These are phyloP conservation scores for Gamsiella multidivaricata DNA, from an alignment of 192 early-diverging fungal species.

Conservation along the genomic window DNA sequence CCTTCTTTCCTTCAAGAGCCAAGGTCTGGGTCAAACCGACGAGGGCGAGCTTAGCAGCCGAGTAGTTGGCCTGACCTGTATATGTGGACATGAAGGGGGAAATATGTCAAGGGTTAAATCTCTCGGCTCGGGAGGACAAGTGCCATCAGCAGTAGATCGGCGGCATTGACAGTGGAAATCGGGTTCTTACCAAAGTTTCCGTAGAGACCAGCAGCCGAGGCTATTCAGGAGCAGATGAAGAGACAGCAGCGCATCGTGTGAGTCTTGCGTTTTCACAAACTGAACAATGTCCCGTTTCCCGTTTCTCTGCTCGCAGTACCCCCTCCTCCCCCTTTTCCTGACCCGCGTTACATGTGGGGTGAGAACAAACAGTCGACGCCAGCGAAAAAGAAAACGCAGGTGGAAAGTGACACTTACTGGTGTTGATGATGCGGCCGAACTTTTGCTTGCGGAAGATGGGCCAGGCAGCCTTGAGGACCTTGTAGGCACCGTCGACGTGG, in stretches of 20 bases:
- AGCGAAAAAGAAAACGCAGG: not conserved
- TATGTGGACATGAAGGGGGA: not conserved
- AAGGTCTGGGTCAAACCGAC: slow-evolving; percentile 91
- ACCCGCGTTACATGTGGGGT: too few species aligned
- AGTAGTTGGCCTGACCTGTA: slow-evolving; percentile 78
- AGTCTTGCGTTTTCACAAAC: not conserved
- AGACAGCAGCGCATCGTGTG: slow-evolving; percentile 1
- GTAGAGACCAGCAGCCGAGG: slow-evolving; percentile 98
- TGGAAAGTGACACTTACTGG: slow-evolving; percentile 29
- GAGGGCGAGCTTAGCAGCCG: slow-evolving; percentile 92
- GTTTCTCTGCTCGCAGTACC: too few species aligned
- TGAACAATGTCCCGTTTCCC: not conserved
- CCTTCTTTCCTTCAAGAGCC: slow-evolving; percentile 93
- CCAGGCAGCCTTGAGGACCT: slow-evolving; percentile 98
- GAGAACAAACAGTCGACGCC: not conserved
- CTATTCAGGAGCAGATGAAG: slow-evolving; percentile 68
- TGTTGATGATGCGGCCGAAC: slow-evolving; percentile 81
- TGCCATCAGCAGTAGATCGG: too few species aligned
- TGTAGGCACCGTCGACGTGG: slow-evolving; percentile 94
- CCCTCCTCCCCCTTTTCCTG: not conserved
- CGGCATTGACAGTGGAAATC: too few species aligned
- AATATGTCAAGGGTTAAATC: not conserved
- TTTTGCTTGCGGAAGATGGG: slow-evolving; percentile 95
- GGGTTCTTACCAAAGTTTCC: slow-evolving; percentile 95
- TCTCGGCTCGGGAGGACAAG: too few species aligned